Evolutionary conservation across 306 rosid genomes (phyloP).

Genomic region (Castanea sativa): DNA sequence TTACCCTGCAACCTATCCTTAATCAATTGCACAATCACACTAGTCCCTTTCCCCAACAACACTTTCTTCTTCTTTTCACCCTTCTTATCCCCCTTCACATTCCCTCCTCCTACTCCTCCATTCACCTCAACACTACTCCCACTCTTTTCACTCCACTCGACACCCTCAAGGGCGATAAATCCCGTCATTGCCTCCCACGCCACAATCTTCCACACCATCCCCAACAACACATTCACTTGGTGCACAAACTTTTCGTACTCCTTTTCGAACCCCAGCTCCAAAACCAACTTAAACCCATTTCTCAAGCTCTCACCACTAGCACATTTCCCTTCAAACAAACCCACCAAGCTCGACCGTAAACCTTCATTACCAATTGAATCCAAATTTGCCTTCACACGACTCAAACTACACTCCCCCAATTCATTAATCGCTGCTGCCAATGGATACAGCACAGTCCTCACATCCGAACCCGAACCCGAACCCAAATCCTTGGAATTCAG

Average conservation of each 20-base stretch:
- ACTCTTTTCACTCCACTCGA: constrained; percentile 46
- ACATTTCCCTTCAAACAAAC: constrained; percentile 46
- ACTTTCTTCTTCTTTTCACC: constrained; percentile 76
- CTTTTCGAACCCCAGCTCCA: constrained; percentile 40
- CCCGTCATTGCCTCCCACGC: constrained; percentile 69
- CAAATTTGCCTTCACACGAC: constrained; percentile 42
- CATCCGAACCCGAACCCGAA: constrained; percentile 22
- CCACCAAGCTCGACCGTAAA: constrained; percentile 32
- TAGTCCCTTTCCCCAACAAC: constrained; percentile 73
- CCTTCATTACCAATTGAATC: constrained; percentile 24
- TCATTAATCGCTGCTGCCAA: constrained; percentile 48
- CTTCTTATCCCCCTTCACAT: constrained; percentile 48
- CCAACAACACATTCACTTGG: constrained; percentile 45
- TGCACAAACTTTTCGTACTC: constrained; percentile 52
- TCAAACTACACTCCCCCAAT: constrained; percentile 58
- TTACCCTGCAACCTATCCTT: constrained; percentile 59
- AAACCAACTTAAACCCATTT: constrained; percentile 33
- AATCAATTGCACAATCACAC: constrained; percentile 55
- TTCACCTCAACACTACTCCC: constrained; percentile 30
- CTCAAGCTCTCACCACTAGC: constrained; percentile 43
- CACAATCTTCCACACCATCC: constrained; percentile 65
- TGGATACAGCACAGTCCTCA: constrained; percentile 38
- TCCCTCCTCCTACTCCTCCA: constrained; percentile 44
- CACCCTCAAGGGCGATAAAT: constrained; percentile 49
- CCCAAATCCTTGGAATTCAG: constrained; percentile 53